A percentile compares a stretch with the other conserved stretches of the same genome.
These are phyloP conservation scores for Alternaria hordeiaustralica DNA, from an alignment of 2,329 filamentous ascomycete genomes.

Conservation along the genomic window DNA sequence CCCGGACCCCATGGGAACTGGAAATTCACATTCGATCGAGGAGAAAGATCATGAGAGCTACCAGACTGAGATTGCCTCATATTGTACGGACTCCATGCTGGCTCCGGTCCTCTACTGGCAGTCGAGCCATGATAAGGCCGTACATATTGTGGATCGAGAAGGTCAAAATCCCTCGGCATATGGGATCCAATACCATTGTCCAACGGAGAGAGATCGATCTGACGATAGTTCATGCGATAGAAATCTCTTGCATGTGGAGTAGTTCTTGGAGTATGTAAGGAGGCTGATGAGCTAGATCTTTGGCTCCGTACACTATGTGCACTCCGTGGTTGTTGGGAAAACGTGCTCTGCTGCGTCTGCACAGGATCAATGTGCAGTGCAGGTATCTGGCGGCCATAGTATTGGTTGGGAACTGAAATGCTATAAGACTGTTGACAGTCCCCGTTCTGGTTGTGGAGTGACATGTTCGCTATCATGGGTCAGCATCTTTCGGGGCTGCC, in stretches of 20 bases:
- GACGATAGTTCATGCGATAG: conserved; percentile 9
- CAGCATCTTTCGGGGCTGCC: conserved; percentile 25
- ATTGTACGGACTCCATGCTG: conserved; percentile 38
- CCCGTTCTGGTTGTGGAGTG: conserved; percentile 29
- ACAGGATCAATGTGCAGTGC: conserved; percentile 15
- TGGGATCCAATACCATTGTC: conserved; percentile 11
- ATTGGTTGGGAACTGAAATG: conserved; percentile 9
- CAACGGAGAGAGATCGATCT: conserved; percentile 4
- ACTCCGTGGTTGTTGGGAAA: conserved; percentile 13
- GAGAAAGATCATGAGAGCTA: conserved; percentile 2
- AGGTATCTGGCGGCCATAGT: conserved; percentile 11
- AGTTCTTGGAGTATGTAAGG: conserved; percentile 18
- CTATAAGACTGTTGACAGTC: conserved; percentile 20
- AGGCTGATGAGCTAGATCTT: conserved; percentile 25
- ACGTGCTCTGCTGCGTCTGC: conserved; percentile 27
- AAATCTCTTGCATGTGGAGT: conserved; percentile 11
- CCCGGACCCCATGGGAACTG: conserved; percentile 20
- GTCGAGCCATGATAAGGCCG: conserved; percentile 14
- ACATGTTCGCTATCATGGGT: conserved; percentile 37
- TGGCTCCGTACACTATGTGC: conserved; percentile 13
- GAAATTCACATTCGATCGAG: conserved; percentile 22
- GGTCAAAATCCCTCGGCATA: conserved; percentile 14
- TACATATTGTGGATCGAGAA: conserved; percentile 19
- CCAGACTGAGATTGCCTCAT: conserved; percentile 18
- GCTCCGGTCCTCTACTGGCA: conserved; percentile 23